These are phyloP conservation scores for Colletotrichum sp. DNA, from an alignment of 2,329 filamentous ascomycete species.

Conservation along the genomic window DNA sequence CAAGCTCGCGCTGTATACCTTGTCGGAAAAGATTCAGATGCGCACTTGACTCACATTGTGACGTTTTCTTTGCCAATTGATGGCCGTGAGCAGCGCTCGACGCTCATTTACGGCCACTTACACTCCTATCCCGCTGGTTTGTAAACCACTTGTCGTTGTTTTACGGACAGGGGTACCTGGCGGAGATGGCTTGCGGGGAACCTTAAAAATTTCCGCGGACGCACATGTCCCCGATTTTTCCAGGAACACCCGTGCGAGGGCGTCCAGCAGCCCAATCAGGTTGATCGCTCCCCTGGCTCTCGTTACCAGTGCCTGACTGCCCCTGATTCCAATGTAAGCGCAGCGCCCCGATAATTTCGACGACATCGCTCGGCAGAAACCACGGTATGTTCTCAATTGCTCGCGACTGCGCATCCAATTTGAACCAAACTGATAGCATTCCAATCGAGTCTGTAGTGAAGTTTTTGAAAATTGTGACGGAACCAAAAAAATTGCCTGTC, in stretches of 20 bases:
- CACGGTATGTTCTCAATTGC: background rate
- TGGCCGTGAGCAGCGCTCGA: fast-evolving
- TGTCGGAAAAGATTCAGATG: background rate
- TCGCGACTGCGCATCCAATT: background rate
- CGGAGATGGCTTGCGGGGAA: background rate
- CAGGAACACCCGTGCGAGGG: background rate
- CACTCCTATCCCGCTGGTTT: background rate
- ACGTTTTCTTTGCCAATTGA: background rate
- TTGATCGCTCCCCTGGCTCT: background rate
- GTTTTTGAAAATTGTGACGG: background rate
- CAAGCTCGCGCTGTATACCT: background rate
- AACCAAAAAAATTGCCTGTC: background rate
- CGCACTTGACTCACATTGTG: background rate
- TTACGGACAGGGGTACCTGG: background rate
- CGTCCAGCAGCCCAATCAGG: background rate
- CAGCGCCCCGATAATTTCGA: background rate
- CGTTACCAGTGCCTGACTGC: background rate
- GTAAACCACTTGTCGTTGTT: background rate
- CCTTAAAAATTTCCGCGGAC: background rate
- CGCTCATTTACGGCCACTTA: background rate
- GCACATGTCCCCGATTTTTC: background rate
- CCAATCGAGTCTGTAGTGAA: background rate
- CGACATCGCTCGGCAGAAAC: background rate
- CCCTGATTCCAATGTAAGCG: background rate
- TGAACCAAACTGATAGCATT: background rate